Base-by-base conservation (phyloP, 1,139 yeast genomes). In the Geotrichum reessii region DNA sequence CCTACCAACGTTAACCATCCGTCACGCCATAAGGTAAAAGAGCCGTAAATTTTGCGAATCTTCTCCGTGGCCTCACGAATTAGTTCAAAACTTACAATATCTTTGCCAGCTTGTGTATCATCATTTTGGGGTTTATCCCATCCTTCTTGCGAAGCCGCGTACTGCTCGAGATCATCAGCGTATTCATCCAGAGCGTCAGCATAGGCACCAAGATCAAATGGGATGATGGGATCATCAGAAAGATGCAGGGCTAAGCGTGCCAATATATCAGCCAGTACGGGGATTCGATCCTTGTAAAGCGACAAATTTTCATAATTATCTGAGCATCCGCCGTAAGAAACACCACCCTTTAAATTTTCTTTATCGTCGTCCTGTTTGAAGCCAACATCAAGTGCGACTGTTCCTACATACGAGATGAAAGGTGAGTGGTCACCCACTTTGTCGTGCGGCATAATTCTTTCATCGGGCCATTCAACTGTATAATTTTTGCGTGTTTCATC, bases 201-300 rank as follows among this genome's bases (percentile, higher is more conserved):
- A 62, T 84, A 78, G 8, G 77, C 76, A 1, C 70, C 71, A 47
- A 88, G 72, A 67, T 86, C 82, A 66, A 81, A 86, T 1, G 97
- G 97, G 17, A 92, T 76, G 48, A 89, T 71, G 1, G 97, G 95
- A 48, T 79, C 81, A 66, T 92, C 97, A 0, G 84, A 80, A 19
- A 87, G 69, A 55, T 81, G 78, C 21, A 91, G 69, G 0, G 80
- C 72, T 6, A 87, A 64, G 50, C 78, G 73, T 1, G 89, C 78
- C 1, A 86, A 68, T 25, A 86, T 69, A 62, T 84, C 82, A 1
- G 86, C 82, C 59, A 90, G 69, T 19, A 82, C 80, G 14, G 55
- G 49, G 27, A 52, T 44, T 11, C 49, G 33, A 12, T 52, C 50
- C 12, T 74, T 68, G 67, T 87, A 92, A 58, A 81, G 79, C 2